These are phyloP conservation scores for Colletotrichum plurivorum DNA, from an alignment of 2,329 filamentous ascomycete genomes.

Conservation along the genomic window DNA sequence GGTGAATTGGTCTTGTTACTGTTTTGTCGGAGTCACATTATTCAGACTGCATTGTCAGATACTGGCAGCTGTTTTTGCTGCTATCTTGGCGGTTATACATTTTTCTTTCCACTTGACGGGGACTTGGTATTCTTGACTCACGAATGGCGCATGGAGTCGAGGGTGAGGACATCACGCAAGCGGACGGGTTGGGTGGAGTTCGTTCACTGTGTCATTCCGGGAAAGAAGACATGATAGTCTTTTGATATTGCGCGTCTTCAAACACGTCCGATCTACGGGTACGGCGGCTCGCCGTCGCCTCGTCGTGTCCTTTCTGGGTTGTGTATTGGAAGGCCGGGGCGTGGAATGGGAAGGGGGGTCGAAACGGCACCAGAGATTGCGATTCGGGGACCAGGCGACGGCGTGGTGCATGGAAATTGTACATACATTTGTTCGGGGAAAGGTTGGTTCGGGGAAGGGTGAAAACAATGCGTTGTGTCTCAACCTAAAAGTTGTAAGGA, in stretches of 20 bases:
- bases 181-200: slow-evolving; percentile 56
- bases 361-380: slow-evolving; percentile 8
- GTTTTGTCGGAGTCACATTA: slow-evolving; percentile 26
- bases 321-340: slow-evolving; percentile 5
- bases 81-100: slow-evolving; percentile 36
- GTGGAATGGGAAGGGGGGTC: slow-evolving; percentile 2
- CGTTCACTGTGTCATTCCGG: slow-evolving; percentile 42
- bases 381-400: slow-evolving; percentile 8
- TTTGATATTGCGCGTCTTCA: slow-evolving; percentile 26
- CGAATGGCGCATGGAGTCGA: slow-evolving; percentile 59
- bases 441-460: slow-evolving; percentile 50
- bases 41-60: slow-evolving; percentile 34
- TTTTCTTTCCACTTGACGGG: slow-evolving; percentile 37
- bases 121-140: slow-evolving; percentile 46
- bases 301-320: slow-evolving; percentile 3
- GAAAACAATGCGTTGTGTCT: slow-evolving; percentile 43
- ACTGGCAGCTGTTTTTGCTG: slow-evolving; percentile 31
- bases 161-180: slow-evolving; percentile 49
- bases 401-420: slow-evolving; percentile 52
- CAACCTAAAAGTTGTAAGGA: no score
- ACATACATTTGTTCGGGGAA: slow-evolving; percentile 57
- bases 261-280: slow-evolving; percentile 8
- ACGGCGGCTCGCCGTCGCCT: slow-evolving; percentile 11
- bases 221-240: slow-evolving; percentile 24
- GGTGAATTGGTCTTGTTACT: slow-evolving; percentile 20